Conservation (phyloP, 805 yeast species). For the Debaryomyces castellii region DNA sequence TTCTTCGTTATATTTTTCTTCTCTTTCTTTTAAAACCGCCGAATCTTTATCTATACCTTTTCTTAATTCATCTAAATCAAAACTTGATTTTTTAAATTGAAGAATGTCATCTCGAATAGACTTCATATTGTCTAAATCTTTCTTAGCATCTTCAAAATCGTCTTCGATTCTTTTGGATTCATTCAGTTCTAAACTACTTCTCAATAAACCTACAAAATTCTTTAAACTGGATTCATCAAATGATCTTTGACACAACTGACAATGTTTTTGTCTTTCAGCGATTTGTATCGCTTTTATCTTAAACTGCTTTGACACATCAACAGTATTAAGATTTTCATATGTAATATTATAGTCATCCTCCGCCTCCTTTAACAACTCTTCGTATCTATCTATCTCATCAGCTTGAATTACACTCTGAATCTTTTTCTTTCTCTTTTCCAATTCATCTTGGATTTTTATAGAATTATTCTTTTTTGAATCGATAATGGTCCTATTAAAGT, state of each 20-base stretch:
- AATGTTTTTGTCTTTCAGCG: conserved; percentile 57
- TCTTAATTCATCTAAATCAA: conserved; percentile 12
- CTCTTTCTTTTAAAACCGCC: neutral
- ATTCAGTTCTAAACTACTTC: conserved; percentile 27
- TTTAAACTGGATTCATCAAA: conserved; percentile 47
- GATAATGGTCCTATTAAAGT: conserved; percentile 1
- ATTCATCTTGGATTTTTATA: conserved; percentile 6
- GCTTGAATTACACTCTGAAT: conserved; percentile 28
- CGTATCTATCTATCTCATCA: conserved; percentile 50
- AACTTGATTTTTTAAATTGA: conserved; percentile 21
- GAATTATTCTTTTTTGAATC: neutral
- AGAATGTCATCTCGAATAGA: conserved; percentile 28
- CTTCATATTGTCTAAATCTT: conserved; percentile 30
- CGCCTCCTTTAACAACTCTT: conserved; percentile 48
- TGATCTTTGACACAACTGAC: conserved; percentile 70
- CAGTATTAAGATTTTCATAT: conserved; percentile 64
- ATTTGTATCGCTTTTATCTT: conserved; percentile 66
- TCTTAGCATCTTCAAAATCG: conserved; percentile 28
- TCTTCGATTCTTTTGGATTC: conserved; percentile 25
- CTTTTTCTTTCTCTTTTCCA: conserved; percentile 3
- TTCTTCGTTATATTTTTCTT: conserved; percentile 6
- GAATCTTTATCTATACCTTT: neutral
- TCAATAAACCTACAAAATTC: conserved; percentile 26
- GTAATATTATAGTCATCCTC: conserved; percentile 64
- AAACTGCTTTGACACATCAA: conserved; percentile 66